Conservation (phyloP, 129 eudicot species). For the Erigeron canadensis region DNA sequence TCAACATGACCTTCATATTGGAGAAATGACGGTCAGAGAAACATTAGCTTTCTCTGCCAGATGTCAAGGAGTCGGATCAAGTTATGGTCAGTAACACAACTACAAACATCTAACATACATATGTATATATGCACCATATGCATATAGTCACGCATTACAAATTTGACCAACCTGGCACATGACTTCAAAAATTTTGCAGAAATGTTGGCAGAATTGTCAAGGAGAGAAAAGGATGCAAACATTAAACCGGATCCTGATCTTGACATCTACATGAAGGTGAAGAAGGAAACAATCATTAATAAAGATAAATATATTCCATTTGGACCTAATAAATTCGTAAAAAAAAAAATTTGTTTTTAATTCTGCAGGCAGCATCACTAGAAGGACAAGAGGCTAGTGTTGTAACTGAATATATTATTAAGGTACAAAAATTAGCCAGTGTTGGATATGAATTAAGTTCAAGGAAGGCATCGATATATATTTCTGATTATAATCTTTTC, state of each 20-base stretch:
- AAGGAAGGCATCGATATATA: conserved; percentile 6
- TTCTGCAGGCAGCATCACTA: conserved; percentile 59
- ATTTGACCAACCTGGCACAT: conserved; percentile 17
- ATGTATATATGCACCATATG: background rate
- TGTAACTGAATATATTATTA: conserved; percentile 60
- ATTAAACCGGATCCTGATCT: conserved; percentile 72
- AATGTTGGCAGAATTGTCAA: conserved; percentile 60
- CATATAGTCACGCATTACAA: background rate
- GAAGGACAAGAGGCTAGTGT: conserved; percentile 71
- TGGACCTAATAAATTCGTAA: background rate
- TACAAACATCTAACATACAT: conserved; percentile 6
- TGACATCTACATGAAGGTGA: conserved; percentile 75
- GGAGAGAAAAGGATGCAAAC: conserved; percentile 69
- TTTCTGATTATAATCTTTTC: background rate
- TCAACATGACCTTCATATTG: conserved; percentile 68
- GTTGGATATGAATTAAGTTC: conserved; percentile 17
- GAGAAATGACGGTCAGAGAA: conserved; percentile 79
- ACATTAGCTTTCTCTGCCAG: conserved; percentile 72
- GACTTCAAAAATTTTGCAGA: conserved; percentile 34
- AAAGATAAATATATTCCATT: background rate
- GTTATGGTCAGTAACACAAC: conserved; percentile 52
- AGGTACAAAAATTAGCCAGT: conserved; percentile 43
- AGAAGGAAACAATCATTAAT: background rate
- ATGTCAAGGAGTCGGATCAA: conserved; percentile 76
- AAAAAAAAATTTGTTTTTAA: conserved; percentile 2